Evolutionary conservation across 225 moss, liverwort and hornwort species (phyloP).

Genomic region (Anthoceros angustus): DNA sequence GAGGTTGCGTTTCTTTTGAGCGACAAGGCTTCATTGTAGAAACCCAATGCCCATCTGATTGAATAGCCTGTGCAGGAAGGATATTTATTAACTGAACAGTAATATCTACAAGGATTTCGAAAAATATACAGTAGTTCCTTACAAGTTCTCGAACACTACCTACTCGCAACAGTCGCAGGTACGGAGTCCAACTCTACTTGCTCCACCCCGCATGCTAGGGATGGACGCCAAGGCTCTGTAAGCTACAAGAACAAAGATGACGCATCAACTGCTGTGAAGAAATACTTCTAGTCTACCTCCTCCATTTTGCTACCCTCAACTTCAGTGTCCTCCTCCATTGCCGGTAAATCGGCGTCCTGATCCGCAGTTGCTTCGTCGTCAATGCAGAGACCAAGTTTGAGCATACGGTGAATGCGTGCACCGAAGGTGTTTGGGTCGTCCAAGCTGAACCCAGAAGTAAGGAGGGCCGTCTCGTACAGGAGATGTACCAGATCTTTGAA

Average conservation of each 20-base stretch:
- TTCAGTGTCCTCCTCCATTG: background rate
- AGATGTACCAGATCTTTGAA: background rate
- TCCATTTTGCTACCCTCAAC: slow-evolving; percentile 3
- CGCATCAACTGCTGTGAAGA: background rate
- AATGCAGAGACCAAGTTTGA: background rate
- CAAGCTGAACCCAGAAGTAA: slow-evolving; percentile 1
- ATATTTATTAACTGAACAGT: too few relatives aligned
- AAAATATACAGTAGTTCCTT: too few relatives aligned
- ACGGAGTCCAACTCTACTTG: too few relatives aligned
- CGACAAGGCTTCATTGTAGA: too few relatives aligned
- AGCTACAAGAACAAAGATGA: background rate
- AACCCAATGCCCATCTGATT: too few relatives aligned
- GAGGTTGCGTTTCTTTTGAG: too few relatives aligned
- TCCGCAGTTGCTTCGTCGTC: background rate
- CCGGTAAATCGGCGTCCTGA: background rate
- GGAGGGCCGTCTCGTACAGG: background rate
- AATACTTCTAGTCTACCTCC: background rate
- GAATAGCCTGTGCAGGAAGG: too few relatives aligned
- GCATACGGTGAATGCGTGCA: background rate
- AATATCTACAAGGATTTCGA: too few relatives aligned
- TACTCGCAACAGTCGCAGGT: too few relatives aligned
- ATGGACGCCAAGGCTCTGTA: background rate
- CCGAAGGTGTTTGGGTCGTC: background rate
- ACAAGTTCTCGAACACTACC: too few relatives aligned
- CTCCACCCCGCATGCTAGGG: background rate